Conservation (phyloP, 371 early-diverging fungal genomes). For the Sporodiniella umbellata region DNA sequence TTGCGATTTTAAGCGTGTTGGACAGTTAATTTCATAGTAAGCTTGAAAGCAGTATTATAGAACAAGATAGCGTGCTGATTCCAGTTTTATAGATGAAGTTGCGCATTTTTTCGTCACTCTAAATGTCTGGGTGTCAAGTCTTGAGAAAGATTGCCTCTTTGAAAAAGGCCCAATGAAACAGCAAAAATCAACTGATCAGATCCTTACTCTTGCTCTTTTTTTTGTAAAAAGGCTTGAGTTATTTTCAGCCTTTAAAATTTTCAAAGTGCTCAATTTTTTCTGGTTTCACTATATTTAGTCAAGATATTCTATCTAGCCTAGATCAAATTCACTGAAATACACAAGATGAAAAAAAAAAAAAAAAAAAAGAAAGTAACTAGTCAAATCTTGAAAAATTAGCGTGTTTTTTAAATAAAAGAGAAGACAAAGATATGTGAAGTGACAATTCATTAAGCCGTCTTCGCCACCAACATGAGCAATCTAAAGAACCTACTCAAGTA, state of each 20-base stretch:
- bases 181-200: neutral
- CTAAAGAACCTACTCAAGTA: constrained; percentile 5
- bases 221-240: neutral
- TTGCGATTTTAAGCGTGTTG: neutral
- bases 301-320: constrained; percentile 2
- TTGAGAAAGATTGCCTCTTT: constrained; percentile 3
- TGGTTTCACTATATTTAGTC: too few relatives aligned
- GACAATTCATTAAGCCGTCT: constrained; percentile 12
- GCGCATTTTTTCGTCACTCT: constrained; percentile 6
- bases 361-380: neutral
- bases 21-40: neutral
- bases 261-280: too few relatives aligned
- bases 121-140: constrained; percentile 5
- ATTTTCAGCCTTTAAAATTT: constrained; percentile 1
- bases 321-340: constrained; percentile 3
- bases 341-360: neutral
- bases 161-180: neutral
- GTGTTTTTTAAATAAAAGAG: constrained; percentile 1
- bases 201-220: neutral
- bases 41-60: constrained; percentile 2
- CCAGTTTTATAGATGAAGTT: constrained; percentile 13
- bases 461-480: constrained; percentile 9
- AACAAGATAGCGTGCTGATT: constrained; percentile 9
- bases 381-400: neutral
- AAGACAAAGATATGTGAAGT: constrained; percentile 9